phyloP scores from a whole-genome alignment of 2,329 filamentous ascomycete species.

The Triangularia setosa region DNA sequence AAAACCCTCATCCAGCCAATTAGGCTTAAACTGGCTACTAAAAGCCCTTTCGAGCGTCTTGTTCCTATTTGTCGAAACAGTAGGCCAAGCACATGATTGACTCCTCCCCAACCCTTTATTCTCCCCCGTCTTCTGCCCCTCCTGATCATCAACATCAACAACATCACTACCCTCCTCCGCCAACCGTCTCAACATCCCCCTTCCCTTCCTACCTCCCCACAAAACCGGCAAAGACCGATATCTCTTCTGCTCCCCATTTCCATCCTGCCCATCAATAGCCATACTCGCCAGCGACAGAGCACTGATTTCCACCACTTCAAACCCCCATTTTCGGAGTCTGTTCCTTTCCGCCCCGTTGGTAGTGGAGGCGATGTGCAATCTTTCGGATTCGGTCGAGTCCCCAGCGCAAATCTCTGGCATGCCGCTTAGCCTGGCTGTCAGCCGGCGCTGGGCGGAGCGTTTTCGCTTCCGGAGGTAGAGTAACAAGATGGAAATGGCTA shows the following conservation, averaged over 20 bases:
- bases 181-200: neutral
- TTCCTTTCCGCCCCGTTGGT: neutral
- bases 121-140: too few species aligned
- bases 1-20: neutral
- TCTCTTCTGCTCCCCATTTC: neutral
- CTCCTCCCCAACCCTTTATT: neutral
- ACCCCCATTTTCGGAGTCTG: neutral
- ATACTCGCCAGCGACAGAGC: neutral
- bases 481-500: neutral
- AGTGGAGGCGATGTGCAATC: neutral
- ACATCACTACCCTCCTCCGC: neutral
- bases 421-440: neutral
- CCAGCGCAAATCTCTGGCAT: neutral
- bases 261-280: neutral
- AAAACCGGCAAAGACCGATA: conserved; percentile 12
- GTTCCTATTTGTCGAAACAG: too few species aligned
- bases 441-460: neutral
- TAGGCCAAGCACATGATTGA: neutral
- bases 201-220: conserved; percentile 6
- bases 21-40: neutral
- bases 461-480: neutral
- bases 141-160: neutral
- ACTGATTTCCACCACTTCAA: neutral
- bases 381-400: neutral
- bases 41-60: neutral